Evolutionary conservation across 495 filamentous ascomycete genomes (phyloP).

Genomic region (Talaromyces trachyspermus): DNA sequence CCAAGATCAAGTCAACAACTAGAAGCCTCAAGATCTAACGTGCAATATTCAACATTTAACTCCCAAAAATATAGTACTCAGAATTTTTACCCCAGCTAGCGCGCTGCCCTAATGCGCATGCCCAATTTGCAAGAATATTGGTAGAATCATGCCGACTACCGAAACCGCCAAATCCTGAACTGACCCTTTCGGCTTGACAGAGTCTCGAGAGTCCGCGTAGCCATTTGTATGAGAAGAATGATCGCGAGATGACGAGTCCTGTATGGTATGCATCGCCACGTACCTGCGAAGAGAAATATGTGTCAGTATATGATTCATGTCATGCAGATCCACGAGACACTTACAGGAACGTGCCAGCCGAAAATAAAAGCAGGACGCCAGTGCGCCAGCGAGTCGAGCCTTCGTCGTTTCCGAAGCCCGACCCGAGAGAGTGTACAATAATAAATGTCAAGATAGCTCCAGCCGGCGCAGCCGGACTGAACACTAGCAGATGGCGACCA

Average conservation of each 20-base stretch:
- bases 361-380: constrained; percentile 84
- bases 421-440: constrained; percentile 63
- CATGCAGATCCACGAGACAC: constrained; percentile 19
- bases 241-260: constrained; percentile 53
- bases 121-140: constrained; percentile 81
- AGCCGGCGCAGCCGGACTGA: constrained; percentile 82
- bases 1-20: too few species aligned
- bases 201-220: constrained; percentile 51
- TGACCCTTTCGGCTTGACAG: constrained; percentile 34
- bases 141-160: constrained; percentile 83
- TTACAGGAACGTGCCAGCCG: constrained; percentile 91
- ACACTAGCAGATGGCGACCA: constrained; percentile 77
- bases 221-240: constrained; percentile 49
- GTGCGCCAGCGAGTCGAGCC: constrained; percentile 73
- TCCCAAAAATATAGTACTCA: background rate
- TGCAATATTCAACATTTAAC: background rate
- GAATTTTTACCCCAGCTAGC: background rate
- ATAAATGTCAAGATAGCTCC: constrained; percentile 81
- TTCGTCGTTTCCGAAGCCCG: constrained; percentile 33
- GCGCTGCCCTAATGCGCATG: constrained; percentile 60
- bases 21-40: too few species aligned
- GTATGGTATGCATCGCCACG: constrained; percentile 98
- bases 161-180: constrained; percentile 58
- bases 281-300: constrained; percentile 51
- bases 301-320: background rate